phyloP scores from a whole-genome alignment of 2,329 filamentous ascomycete genomes.

The Penicillium palitans region DNA sequence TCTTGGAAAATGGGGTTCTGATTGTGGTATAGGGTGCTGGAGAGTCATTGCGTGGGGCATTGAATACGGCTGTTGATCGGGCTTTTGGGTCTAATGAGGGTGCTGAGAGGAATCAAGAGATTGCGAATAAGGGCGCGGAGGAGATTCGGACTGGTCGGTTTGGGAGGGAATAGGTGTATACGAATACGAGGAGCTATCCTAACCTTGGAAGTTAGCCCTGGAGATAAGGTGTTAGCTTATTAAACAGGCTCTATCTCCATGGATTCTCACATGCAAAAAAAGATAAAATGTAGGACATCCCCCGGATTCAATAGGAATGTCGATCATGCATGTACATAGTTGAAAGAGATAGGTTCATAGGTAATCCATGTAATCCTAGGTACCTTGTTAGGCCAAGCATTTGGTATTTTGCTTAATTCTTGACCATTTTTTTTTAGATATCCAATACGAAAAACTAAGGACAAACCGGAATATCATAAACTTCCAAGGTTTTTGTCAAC shows the following conservation, averaged over 20 bases:
- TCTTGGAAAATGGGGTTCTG: not conserved
- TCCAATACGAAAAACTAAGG: no score
- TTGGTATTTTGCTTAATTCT: not conserved
- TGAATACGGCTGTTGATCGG: slow-evolving; percentile 41
- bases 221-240: no score
- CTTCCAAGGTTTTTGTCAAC: not conserved
- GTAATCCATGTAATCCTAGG: no score
- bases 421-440: no score
- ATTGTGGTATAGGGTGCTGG: slow-evolving; percentile 37
- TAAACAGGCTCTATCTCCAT: no score
- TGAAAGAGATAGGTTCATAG: no score
- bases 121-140: slow-evolving; percentile 37
- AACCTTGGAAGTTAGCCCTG: no score
- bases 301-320: no score
- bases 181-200: no score
- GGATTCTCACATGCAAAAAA: no score
- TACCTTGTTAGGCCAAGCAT: not conserved
- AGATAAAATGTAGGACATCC: no score
- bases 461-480: not conserved
- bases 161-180: not conserved
- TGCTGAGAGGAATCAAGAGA: slow-evolving; percentile 38
- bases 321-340: no score
- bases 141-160: slow-evolving; percentile 38
- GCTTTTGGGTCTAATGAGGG: slow-evolving; percentile 41
- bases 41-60: slow-evolving; percentile 42